Base-by-base conservation (phyloP, 106 monocot genomes). In the Phalaenopsis equestris region DNA sequence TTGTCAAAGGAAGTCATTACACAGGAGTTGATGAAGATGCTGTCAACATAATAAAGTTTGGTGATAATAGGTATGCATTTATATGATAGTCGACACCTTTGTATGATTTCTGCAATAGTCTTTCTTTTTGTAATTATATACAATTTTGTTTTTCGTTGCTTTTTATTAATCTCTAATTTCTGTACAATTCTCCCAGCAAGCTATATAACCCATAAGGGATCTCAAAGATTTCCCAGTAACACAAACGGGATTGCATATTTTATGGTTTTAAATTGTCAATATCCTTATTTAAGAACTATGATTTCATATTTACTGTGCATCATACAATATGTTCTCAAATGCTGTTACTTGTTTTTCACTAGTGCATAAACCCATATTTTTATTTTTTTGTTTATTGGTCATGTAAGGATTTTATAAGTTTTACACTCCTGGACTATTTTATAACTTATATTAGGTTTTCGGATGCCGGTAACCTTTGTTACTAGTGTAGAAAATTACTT, bases 1-100 rank as follows among this genome's bases (percentile, higher is more conserved):
- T 98, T 16, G 92, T 98, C 41, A 98, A 94, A 88, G 94, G 98
- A 81, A 98, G 91, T 82, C 92, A 98, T 72, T 98, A 98, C 75
- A 94, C 98, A 76, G 98, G 98, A 57, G 74, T 89, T 55, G 98
- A 98, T 80, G 92, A 93, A 68, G 94, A 94, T 88, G 98, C 98
- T 83, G 88, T 98, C 48, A 92, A 94, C 82, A 92, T 98, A 72
- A 83, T 98, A 79, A 98, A 94, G 86, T 76, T 89, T 85, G 85
- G 85, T 37, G 78, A 85, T 80, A 83, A 84, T 43, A 90, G 90
- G 90, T 93, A 81, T 79, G 72, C 30, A 43, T 10, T 65, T 24
- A 24, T 23, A 65, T 21, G 64, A 36, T 46, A 24, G 24, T 65
- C 8, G 52, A 12, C 12, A 14, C 64, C 14, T 24, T 6, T 65